Evolutionary conservation across 2,329 filamentous ascomycete species (phyloP).

Genomic region (Xylariaceae sp.): DNA sequence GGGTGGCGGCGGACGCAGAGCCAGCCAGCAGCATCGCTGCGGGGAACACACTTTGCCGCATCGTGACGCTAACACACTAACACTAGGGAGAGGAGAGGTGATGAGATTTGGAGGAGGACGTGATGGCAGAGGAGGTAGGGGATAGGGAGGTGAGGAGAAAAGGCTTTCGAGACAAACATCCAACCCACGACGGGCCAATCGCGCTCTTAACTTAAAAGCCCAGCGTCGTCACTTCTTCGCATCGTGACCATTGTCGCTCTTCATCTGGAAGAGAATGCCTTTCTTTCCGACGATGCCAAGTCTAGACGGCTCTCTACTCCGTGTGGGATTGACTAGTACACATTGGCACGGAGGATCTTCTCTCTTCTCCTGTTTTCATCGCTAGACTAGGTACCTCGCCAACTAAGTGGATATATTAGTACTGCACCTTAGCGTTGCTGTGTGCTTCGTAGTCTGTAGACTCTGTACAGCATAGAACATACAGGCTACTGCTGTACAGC

Average conservation of each 20-base stretch:
- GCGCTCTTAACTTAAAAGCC: slow-evolving; percentile 16
- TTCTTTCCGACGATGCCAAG: slow-evolving; percentile 12
- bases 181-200: slow-evolving; percentile 6
- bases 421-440: too few relatives aligned
- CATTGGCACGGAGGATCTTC: neutral
- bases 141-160: slow-evolving; percentile 8
- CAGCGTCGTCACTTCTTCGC: slow-evolving; percentile 1
- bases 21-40: slow-evolving; percentile 23
- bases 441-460: too few relatives aligned
- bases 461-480: too few relatives aligned
- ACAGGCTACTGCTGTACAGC: too few relatives aligned
- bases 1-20: slow-evolving; percentile 32
- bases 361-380: too few relatives aligned
- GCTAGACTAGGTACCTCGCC: too few relatives aligned
- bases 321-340: neutral
- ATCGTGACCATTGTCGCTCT: neutral
- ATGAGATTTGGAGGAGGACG: slow-evolving; percentile 1
- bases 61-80: slow-evolving; percentile 15
- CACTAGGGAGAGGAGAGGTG: neutral
- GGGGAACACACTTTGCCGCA: slow-evolving; percentile 26
- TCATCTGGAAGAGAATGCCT: slow-evolving; percentile 12
- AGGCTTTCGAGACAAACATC: slow-evolving; percentile 8
- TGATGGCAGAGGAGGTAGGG: neutral
- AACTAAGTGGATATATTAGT: too few relatives aligned
- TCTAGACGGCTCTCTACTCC: neutral